Evolutionary conservation across 139 green algal species (phyloP).

Genomic region (Eudorina sp.): DNA sequence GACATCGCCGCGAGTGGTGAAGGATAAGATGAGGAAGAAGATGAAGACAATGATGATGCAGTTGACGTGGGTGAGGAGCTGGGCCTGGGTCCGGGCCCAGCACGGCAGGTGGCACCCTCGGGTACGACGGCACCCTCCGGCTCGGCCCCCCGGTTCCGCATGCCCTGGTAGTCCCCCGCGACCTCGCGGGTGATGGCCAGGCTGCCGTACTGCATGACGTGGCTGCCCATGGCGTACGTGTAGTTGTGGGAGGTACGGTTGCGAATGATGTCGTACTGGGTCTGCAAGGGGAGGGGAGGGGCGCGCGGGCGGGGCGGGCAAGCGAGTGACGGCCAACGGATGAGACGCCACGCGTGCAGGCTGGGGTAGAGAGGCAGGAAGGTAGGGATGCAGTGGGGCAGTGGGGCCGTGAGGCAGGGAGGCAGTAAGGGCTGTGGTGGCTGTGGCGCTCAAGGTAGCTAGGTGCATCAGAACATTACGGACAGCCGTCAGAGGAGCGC

Average conservation of each 20-base stretch:
- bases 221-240: slow-evolving; percentile 80
- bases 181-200: slow-evolving; percentile 79
- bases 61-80: not conserved
- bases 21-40: not conserved
- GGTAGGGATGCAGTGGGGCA: too few species aligned
- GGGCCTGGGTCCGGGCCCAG: not conserved
- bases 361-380: too few species aligned
- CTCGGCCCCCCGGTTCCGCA: not conserved
- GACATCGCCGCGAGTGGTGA: too few species aligned
- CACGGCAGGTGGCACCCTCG: not conserved
- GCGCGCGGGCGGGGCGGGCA: too few species aligned
- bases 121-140: not conserved
- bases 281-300: too few species aligned
- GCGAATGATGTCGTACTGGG: slow-evolving; percentile 85
- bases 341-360: too few species aligned
- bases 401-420: too few species aligned
- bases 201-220: slow-evolving; percentile 88
- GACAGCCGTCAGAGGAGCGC: too few species aligned
- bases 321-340: too few species aligned
- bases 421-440: too few species aligned
- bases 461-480: too few species aligned
- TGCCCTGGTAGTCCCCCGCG: slow-evolving; percentile 75
- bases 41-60: not conserved
- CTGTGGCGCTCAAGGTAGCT: too few species aligned
- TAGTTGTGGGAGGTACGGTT: slow-evolving; percentile 85